These are phyloP conservation scores for Hypoxylon trugodes DNA, from an alignment of 495 filamentous ascomycete species.

Conservation along the genomic window DNA sequence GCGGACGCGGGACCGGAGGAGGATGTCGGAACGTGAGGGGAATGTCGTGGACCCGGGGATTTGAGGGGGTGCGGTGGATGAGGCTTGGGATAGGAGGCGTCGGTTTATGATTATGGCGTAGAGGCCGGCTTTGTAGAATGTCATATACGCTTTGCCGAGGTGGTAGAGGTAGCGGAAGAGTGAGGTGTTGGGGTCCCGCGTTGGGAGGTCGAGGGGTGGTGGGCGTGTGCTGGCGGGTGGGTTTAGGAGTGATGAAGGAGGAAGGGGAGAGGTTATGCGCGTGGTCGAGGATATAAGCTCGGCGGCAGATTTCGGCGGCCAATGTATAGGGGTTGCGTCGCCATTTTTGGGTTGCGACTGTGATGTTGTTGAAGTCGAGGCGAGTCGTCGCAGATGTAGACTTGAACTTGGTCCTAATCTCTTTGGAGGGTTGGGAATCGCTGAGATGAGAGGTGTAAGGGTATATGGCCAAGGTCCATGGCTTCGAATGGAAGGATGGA, in stretches of 20 bases:
- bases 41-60: conserved; percentile 28
- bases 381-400: background rate
- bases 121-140: conserved; percentile 89
- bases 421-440: background rate
- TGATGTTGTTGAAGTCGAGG: conserved; percentile 20
- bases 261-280: conserved; percentile 1
- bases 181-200: conserved; percentile 45
- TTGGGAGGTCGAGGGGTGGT: conserved; percentile 63
- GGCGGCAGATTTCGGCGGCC: background rate
- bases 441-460: background rate
- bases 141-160: conserved; percentile 66
- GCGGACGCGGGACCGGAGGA: conserved; percentile 65
- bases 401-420: background rate
- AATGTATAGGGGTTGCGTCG: background rate
- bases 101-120: conserved; percentile 71
- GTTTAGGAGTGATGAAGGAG: conserved; percentile 54
- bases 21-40: conserved; percentile 39
- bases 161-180: conserved; percentile 55
- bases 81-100: conserved; percentile 53
- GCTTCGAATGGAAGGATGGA: background rate
- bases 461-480: background rate
- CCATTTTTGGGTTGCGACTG: background rate
- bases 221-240: conserved; percentile 67
- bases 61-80: conserved; percentile 13
- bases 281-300: conserved; percentile 2